Percentiles rank a stretch among this genome's conserved stretches.
phyloP scores from a whole-genome alignment of 345 rosid species.

The Pseudoturritis turrita region DNA sequence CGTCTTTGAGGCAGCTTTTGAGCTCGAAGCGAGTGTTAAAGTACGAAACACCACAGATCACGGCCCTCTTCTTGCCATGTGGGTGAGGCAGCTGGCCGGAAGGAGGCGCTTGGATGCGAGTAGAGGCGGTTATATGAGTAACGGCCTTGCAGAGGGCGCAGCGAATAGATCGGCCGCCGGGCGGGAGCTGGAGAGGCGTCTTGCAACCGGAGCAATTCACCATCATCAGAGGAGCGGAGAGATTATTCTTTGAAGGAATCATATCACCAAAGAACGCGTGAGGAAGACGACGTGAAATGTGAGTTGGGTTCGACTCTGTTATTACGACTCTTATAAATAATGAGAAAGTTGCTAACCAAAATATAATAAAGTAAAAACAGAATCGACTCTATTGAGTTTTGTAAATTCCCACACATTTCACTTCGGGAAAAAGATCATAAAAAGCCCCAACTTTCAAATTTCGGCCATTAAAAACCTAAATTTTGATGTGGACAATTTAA shows the following conservation, averaged over 20 bases:
- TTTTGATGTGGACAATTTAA: too few species aligned
- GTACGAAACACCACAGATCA: slow-evolving; percentile 83
- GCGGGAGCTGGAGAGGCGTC: slow-evolving; percentile 71
- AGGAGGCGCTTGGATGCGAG: slow-evolving; percentile 45
- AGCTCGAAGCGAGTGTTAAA: slow-evolving; percentile 68
- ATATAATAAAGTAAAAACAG: too few species aligned
- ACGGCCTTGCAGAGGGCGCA: slow-evolving; percentile 73
- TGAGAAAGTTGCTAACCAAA: too few species aligned
- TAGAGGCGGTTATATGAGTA: slow-evolving; percentile 66
- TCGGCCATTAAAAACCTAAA: too few species aligned
- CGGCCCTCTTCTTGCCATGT: slow-evolving; percentile 74
- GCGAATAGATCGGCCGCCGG: slow-evolving; percentile 70
- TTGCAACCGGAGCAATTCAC: slow-evolving; percentile 74
- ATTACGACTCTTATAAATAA: too few species aligned
- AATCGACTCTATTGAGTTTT: too few species aligned
- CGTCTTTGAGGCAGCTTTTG: slow-evolving; percentile 84
- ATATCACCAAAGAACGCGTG: slow-evolving; percentile 18
- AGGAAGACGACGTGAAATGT: slow-evolving; percentile 11
- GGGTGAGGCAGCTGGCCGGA: slow-evolving; percentile 53
- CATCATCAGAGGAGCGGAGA: slow-evolving; percentile 44
- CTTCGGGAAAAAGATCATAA: too few species aligned
- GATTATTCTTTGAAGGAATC: slow-evolving; percentile 16
- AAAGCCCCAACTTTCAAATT: too few species aligned
- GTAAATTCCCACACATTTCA: too few species aligned
- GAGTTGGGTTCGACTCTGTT: background rate